Evolutionary conservation across 371 early-diverging fungal genomes (phyloP), one percentile per base, ranked within the genome.

Genomic region (Hamiltosporidium magnivora): DNA sequence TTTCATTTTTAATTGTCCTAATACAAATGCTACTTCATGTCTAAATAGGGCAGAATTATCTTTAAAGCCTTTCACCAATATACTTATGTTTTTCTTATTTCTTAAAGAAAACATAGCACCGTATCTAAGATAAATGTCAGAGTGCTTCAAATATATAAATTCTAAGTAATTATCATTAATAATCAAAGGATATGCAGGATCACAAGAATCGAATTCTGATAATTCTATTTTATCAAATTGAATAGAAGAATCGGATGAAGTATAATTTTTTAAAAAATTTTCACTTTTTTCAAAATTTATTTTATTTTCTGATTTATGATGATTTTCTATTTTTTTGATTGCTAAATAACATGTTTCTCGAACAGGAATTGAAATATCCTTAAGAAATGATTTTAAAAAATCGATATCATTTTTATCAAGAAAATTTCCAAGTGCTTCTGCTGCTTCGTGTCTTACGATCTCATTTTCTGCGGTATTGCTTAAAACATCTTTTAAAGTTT

Each of bases 71-170:
- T 87, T 85, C 0, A 88, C 89, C 42, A 96, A 80, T 0, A 89
- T 88, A 53, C 88, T 79, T 1, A 94, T 92, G 0, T 93, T 86
- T 69, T 89, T 90, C 52, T 84, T 84, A 75, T 98, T 92, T 71
- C 99, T 85, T 58, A 98, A 82, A 37, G 88, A 88, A 85, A 98
- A 98, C 95, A 98, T 94, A 66, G 96, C 94, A 58, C 90, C 85
- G 83, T 98, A 98, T 67, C 94, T 86, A 58, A 89, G 75, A 65
- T 49, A 49, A 49, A 49, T 49, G 6, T 49, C 12, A 8, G 49
- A 49, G 12, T 8, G 8, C 6, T 6, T 8, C 6, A 8, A 6
- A 49, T n/a, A 66, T 25, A 25, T 25, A 25, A 25, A 25, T 25
- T 25, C 25, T 25, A 25, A 25, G 25, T 25, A 25, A 25, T 25